Percentiles rank a stretch among this genome's conserved stretches.
Conservation (phyloP, 148 eudicot genomes). For the Camellia granthamiana region DNA sequence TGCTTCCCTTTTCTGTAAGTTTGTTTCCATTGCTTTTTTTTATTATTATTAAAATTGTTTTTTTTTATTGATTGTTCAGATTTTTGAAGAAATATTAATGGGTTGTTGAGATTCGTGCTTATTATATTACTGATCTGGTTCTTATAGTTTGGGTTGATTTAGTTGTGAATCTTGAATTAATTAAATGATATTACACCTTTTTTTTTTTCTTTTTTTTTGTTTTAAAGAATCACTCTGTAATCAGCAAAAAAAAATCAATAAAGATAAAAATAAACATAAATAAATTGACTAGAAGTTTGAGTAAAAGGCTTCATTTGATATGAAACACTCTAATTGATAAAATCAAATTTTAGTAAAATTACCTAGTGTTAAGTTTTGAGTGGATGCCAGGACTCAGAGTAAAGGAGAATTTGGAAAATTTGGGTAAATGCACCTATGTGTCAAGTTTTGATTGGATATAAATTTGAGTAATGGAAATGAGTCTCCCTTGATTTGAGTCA, state of each 20-base stretch:
- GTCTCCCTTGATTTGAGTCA: too few relatives aligned
- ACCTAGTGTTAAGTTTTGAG: too few relatives aligned
- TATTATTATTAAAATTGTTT: neutral
- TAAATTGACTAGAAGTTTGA: neutral
- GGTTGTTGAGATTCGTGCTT: neutral
- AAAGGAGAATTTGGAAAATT: too few relatives aligned
- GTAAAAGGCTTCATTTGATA: too few relatives aligned
- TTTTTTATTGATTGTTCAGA: neutral
- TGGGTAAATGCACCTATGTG: too few relatives aligned
- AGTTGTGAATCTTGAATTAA: neutral
- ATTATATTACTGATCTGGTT: neutral
- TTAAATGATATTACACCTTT: neutral
- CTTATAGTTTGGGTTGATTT: neutral
- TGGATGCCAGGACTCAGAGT: too few relatives aligned
- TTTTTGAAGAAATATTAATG: neutral
- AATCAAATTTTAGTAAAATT: neutral
- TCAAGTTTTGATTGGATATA: too few relatives aligned
- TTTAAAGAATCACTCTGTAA: neutral
- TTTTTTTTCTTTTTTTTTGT: too few relatives aligned
- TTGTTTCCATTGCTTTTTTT: neutral
- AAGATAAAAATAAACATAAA: neutral
- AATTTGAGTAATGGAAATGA: too few relatives aligned
- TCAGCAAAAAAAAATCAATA: neutral
- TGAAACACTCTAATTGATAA: neutral
- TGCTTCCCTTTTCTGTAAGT: slow-evolving; percentile 42